Conservation (phyloP, 1,284 basidiomycete species). For the Cerioporus squamosus region DNA sequence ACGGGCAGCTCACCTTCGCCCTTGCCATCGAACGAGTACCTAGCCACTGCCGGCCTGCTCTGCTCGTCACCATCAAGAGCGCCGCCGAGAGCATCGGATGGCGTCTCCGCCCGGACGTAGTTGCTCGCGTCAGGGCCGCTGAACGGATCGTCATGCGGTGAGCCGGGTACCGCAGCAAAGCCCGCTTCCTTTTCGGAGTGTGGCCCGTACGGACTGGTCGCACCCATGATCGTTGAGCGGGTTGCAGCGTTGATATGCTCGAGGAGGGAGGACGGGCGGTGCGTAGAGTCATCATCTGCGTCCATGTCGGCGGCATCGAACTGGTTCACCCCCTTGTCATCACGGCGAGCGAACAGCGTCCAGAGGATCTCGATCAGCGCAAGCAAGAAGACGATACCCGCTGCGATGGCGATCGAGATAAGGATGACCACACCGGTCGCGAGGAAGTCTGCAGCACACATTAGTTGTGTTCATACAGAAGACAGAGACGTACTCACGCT, state of each 20-base stretch:
- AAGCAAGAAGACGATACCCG: slow-evolving; percentile 92
- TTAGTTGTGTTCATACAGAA: slow-evolving; percentile 1
- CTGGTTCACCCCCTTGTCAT: slow-evolving; percentile 61
- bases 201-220: slow-evolving; percentile 51
- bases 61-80: slow-evolving; percentile 65
- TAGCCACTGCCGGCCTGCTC: slow-evolving; percentile 74
- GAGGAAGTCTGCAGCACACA: slow-evolving; percentile 69
- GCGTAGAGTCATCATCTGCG: slow-evolving; percentile 76
- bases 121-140: slow-evolving; percentile 70
- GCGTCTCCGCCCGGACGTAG: slow-evolving; percentile 77
- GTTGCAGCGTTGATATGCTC: slow-evolving; percentile 90
- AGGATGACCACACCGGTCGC: slow-evolving; percentile 94
- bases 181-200: slow-evolving; percentile 58
- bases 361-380: slow-evolving; percentile 89
- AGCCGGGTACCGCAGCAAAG: slow-evolving; percentile 29
- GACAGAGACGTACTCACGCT: slow-evolving; percentile 54
- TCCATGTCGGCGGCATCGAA: slow-evolving; percentile 62
- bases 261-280: slow-evolving; percentile 79
- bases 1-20: slow-evolving; percentile 79
- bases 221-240: slow-evolving; percentile 74
- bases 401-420: slow-evolving; percentile 95
- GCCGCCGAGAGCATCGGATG: slow-evolving; percentile 71
- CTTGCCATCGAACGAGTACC: slow-evolving; percentile 78
- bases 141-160: slow-evolving; percentile 57
- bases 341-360: slow-evolving; percentile 83